phyloP scores from a whole-genome alignment of 441 rosid genomes.

The Francoa sonchifolia region DNA sequence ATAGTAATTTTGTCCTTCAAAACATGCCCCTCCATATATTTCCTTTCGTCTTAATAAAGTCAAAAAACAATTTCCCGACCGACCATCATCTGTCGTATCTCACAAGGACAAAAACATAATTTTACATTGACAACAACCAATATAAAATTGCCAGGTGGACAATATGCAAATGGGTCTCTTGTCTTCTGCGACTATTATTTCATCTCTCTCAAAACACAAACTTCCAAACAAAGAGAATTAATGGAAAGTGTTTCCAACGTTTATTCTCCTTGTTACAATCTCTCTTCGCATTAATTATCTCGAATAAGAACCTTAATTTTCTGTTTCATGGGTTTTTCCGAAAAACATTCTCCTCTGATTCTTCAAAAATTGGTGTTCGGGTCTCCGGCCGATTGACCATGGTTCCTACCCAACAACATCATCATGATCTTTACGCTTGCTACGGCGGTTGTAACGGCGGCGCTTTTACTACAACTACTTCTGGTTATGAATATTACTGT shows the following conservation, averaged over 20 bases:
- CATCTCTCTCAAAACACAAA: slow-evolving; percentile 43
- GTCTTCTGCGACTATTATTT: slow-evolving; percentile 36
- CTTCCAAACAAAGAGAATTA: slow-evolving; percentile 84
- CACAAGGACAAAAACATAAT: slow-evolving; percentile 7
- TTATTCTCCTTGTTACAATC: slow-evolving; percentile 33
- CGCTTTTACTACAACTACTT: no score
- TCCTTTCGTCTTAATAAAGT: slow-evolving; percentile 38
- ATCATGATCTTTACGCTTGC: slow-evolving; percentile 15
- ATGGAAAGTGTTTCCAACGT: slow-evolving; percentile 62
- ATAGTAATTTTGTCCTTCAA: slow-evolving; percentile 34
- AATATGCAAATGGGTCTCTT: slow-evolving; percentile 29
- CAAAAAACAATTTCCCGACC: slow-evolving; percentile 27
- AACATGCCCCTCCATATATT: slow-evolving; percentile 22
- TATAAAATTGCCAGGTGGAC: slow-evolving; percentile 44
- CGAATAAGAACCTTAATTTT: slow-evolving; percentile 17
- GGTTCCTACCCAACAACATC: slow-evolving; percentile 44
- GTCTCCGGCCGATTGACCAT: slow-evolving; percentile 42
- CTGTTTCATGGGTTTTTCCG: slow-evolving; percentile 40
- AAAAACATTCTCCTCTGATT: no score
- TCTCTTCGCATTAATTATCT: slow-evolving; percentile 19
- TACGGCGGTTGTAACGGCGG: slow-evolving; percentile 13
- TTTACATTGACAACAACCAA: no score
- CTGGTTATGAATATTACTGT: slow-evolving; percentile 16
- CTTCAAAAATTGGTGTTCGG: no score
- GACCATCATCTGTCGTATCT: slow-evolving; percentile 22